These are phyloP conservation scores for Blastomyces percursus DNA, from an alignment of 2,329 filamentous ascomycete genomes.

Conservation along the genomic window DNA sequence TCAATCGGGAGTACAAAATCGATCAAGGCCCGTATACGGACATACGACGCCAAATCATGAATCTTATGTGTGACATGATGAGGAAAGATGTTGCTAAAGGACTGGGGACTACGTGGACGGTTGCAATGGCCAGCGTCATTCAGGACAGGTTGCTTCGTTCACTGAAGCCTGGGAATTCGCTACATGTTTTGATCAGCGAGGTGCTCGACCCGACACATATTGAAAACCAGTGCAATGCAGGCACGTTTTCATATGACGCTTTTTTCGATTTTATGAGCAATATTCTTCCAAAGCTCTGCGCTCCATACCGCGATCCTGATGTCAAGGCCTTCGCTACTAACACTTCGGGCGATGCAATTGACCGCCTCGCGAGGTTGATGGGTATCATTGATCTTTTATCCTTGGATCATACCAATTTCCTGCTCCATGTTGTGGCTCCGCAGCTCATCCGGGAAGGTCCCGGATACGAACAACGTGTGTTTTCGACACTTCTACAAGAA, in stretches of 20 bases:
- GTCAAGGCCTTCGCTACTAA: conserved; percentile 47
- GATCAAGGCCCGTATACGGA: conserved; percentile 40
- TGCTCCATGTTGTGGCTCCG: conserved; percentile 50
- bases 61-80: conserved; percentile 50
- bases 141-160: conserved; percentile 50
- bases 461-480: conserved; percentile 51
- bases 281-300: conserved; percentile 54
- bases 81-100: conserved; percentile 46
- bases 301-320: conserved; percentile 50
- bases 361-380: conserved; percentile 52
- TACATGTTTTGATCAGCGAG: conserved; percentile 51
- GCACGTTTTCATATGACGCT: conserved; percentile 51
- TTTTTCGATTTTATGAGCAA: conserved; percentile 55
- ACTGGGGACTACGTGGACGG: conserved; percentile 48
- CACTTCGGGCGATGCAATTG: conserved; percentile 45
- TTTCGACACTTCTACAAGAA: conserved; percentile 44
- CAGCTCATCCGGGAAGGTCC: conserved; percentile 50
- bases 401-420: conserved; percentile 55
- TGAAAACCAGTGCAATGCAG: conserved; percentile 46
- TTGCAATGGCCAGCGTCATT: conserved; percentile 56
- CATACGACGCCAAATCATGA: conserved; percentile 47
- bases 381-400: conserved; percentile 52
- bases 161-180: conserved; percentile 49
- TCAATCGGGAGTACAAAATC: conserved; percentile 53
- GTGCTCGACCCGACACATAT: conserved; percentile 50